phyloP scores from a whole-genome alignment of 208 protist species.

The Trypanosoma boissoni region DNA sequence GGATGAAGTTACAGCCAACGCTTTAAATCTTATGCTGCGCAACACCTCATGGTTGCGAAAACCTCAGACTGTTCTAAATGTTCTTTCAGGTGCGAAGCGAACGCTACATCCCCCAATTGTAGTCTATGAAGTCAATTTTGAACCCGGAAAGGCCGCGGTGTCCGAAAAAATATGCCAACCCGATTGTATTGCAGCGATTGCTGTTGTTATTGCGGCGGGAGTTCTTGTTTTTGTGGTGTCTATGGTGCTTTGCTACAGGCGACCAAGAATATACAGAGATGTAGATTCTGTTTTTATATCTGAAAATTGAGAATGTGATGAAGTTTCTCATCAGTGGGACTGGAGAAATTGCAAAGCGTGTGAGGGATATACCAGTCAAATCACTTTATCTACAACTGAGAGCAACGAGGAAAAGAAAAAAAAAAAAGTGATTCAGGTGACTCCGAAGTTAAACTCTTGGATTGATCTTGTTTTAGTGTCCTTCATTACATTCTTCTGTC shows the following conservation, averaged over 20 bases:
- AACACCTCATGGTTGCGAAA: conserved; percentile 8
- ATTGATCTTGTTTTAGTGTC: no score
- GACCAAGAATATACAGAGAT: background rate
- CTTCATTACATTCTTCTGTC: no score
- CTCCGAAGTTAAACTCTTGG: no score
- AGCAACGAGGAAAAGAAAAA: no score
- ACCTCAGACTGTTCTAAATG: conserved; percentile 9
- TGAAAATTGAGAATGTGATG: conserved; percentile 1
- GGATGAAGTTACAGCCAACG: conserved; percentile 24
- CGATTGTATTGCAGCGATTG: conserved; percentile 2
- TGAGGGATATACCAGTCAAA: no score
- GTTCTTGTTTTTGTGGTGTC: background rate
- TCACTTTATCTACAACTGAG: no score
- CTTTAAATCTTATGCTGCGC: conserved; percentile 25
- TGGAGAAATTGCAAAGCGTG: no score
- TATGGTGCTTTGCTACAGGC: background rate
- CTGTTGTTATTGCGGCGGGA: background rate
- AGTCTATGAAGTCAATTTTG: conserved; percentile 18
- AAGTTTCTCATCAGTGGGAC: no score
- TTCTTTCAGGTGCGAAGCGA: no score
- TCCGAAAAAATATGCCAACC: conserved; percentile 3
- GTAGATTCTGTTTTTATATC: background rate
- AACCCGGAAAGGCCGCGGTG: background rate
- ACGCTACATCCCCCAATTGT: conserved; percentile 18
- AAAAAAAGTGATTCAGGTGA: no score